Percentiles rank a stretch among this genome's conserved stretches.
Conservation (phyloP, 1,284 basidiomycete species). For the Cryptococcus sp. region DNA sequence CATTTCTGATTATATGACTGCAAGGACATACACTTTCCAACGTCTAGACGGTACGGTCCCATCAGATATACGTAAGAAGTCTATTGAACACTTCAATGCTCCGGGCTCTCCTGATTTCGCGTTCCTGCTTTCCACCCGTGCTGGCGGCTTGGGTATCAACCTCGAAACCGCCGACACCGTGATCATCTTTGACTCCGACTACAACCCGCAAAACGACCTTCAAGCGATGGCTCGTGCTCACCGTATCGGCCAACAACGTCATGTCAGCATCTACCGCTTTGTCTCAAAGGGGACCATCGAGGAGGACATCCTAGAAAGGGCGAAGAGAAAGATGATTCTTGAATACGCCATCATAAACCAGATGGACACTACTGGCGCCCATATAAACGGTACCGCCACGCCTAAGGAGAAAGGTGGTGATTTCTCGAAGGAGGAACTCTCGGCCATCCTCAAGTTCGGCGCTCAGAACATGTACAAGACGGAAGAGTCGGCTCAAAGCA, state of each 20-base stretch:
- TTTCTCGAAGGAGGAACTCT: slow-evolving; percentile 94
- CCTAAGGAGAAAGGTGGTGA: slow-evolving; percentile 76
- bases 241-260: slow-evolving; percentile 94
- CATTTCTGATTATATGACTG: slow-evolving; percentile 91
- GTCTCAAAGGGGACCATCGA: slow-evolving; percentile 99
- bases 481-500: slow-evolving; percentile 86
- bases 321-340: slow-evolving; percentile 99
- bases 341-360: slow-evolving; percentile 99
- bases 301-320: slow-evolving; percentile 95
- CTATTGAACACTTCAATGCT: slow-evolving; percentile 76
- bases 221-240: slow-evolving; percentile 99
- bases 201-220: slow-evolving; percentile 92
- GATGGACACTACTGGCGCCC: slow-evolving; percentile 98
- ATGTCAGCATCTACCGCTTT: slow-evolving; percentile 95
- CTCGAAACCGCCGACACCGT: slow-evolving; percentile 97
- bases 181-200: slow-evolving; percentile 85
- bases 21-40: slow-evolving; percentile 82
- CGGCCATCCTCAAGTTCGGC: slow-evolving; percentile 98
- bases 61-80: slow-evolving; percentile 79
- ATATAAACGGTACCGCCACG: slow-evolving; percentile 79
- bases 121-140: slow-evolving; percentile 89
- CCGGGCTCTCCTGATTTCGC: slow-evolving; percentile 74
- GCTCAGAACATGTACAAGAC: slow-evolving; percentile 99
- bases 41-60: slow-evolving; percentile 75
- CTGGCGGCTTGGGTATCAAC: slow-evolving; percentile 98